Percentiles rank a stretch among this genome's conserved stretches.
phyloP scores from a whole-genome alignment of 2,329 filamentous ascomycete species.

The Dissoconium aciculare region DNA sequence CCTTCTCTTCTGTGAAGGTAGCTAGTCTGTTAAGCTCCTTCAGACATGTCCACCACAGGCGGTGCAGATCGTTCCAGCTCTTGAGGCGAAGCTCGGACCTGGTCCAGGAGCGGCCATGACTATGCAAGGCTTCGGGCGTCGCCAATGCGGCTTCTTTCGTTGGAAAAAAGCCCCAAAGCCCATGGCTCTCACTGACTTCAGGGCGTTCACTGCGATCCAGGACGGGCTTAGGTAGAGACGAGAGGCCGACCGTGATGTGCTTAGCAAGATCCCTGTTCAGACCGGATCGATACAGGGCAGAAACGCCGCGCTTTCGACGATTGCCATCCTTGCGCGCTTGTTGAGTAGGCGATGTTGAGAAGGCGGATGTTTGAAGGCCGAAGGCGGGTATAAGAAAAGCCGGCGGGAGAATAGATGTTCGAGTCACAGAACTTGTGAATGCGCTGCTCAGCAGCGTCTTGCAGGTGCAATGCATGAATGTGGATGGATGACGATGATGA shows the following conservation, averaged over 20 bases:
- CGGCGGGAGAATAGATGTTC: constrained; percentile 17
- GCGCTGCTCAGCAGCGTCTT: constrained; percentile 10
- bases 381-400: constrained; percentile 24
- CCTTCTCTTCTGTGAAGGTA: constrained; percentile 59
- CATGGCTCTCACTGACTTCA: constrained; percentile 57
- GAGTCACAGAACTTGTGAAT: constrained; percentile 6
- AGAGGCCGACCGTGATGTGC: constrained; percentile 57
- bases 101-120: constrained; percentile 70
- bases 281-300: constrained; percentile 63
- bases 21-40: constrained; percentile 79
- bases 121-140: constrained; percentile 53
- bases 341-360: constrained; percentile 16
- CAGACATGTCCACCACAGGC: constrained; percentile 85
- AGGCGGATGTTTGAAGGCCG: constrained; percentile 13
- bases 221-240: constrained; percentile 58
- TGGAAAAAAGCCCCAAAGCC: constrained; percentile 85
- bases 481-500: too few species aligned
- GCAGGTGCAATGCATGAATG: constrained; percentile 15
- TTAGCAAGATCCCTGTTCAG: constrained; percentile 39
- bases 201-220: constrained; percentile 44
- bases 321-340: constrained; percentile 52
- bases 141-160: constrained; percentile 51
- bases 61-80: constrained; percentile 85
- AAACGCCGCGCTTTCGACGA: constrained; percentile 65
- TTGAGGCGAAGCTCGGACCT: constrained; percentile 75